Evolutionary conservation across 768 basidiomycete species (phyloP).

Genomic region (Collybia sordida): DNA sequence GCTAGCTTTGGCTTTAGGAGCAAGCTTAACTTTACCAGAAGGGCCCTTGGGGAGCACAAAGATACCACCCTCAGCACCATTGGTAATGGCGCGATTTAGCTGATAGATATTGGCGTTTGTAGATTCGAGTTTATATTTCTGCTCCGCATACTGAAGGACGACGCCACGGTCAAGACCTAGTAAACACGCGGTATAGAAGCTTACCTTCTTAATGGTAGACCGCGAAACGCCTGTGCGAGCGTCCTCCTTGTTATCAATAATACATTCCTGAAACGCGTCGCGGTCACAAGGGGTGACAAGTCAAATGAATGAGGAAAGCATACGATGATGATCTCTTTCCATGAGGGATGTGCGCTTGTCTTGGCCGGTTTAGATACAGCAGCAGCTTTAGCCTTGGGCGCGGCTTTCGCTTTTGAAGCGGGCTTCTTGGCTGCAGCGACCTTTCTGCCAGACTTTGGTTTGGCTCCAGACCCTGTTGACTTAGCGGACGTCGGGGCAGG

Average conservation of each 20-base stretch:
- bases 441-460: slow-evolving; percentile 19
- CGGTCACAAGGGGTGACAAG: not conserved
- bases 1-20: slow-evolving; percentile 49
- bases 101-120: slow-evolving; percentile 66
- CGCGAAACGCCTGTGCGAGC: slow-evolving; percentile 75
- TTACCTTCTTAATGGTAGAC: slow-evolving; percentile 77
- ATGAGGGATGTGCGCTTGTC: slow-evolving; percentile 40
- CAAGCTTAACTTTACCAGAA: slow-evolving; percentile 66
- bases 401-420: slow-evolving; percentile 26
- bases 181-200: slow-evolving; percentile 16
- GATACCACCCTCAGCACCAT: slow-evolving; percentile 54
- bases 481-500: slow-evolving; percentile 16
- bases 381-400: slow-evolving; percentile 29
- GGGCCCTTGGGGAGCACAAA: slow-evolving; percentile 41
- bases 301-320: slow-evolving; percentile 6
- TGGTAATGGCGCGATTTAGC: slow-evolving; percentile 71
- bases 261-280: slow-evolving; percentile 59
- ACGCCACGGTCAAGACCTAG: slow-evolving; percentile 11
- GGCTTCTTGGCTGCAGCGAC: slow-evolving; percentile 17
- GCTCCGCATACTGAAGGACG: slow-evolving; percentile 68
- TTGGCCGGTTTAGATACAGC: slow-evolving; percentile 23
- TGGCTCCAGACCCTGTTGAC: slow-evolving; percentile 13
- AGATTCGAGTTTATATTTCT: slow-evolving; percentile 75
- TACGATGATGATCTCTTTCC: slow-evolving; percentile 58
- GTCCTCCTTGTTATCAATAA: slow-evolving; percentile 62